A percentile compares a stretch with the other conserved stretches of the same genome.
Evolutionary conservation across 2,329 filamentous ascomycete species (phyloP).

Genomic region (Colletotrichum sp.): DNA sequence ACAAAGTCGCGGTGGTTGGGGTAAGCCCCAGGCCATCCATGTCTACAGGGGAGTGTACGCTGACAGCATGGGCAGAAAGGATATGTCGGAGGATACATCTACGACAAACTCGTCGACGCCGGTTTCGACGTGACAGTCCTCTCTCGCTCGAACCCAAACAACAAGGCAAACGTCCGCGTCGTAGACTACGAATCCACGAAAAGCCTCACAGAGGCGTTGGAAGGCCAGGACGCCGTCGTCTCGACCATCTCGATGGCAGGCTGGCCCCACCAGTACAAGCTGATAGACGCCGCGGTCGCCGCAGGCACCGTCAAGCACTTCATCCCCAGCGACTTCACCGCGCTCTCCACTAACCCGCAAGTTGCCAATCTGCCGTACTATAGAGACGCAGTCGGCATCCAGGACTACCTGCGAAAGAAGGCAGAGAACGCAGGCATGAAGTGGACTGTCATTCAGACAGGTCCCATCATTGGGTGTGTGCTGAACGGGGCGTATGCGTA

Average conservation of each 20-base stretch:
- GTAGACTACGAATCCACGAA: constrained; percentile 40
- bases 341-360: constrained; percentile 21
- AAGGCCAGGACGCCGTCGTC: constrained; percentile 62
- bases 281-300: constrained; percentile 58
- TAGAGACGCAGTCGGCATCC: constrained; percentile 19
- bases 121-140: constrained; percentile 40
- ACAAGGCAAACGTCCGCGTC: constrained; percentile 31
- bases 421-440: constrained; percentile 21
- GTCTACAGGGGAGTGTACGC: too few relatives aligned
- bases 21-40: too few relatives aligned
- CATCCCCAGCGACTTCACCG: constrained; percentile 55
- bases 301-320: constrained; percentile 57
- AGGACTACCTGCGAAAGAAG: constrained; percentile 2
- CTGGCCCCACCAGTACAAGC: constrained; percentile 48
- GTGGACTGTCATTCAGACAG: constrained; percentile 43
- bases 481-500: neutral
- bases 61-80: constrained; percentile 2
- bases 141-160: constrained; percentile 42
- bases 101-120: neutral
- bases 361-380: constrained; percentile 20
- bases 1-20: neutral
- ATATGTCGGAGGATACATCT: neutral
- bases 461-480: constrained; percentile 42
- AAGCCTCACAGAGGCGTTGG: constrained; percentile 55
- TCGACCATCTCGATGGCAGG: constrained; percentile 43